These are phyloP conservation scores for Saccharomycopsis sp. DNA, from an alignment of 805 yeast species.

Conservation along the genomic window DNA sequence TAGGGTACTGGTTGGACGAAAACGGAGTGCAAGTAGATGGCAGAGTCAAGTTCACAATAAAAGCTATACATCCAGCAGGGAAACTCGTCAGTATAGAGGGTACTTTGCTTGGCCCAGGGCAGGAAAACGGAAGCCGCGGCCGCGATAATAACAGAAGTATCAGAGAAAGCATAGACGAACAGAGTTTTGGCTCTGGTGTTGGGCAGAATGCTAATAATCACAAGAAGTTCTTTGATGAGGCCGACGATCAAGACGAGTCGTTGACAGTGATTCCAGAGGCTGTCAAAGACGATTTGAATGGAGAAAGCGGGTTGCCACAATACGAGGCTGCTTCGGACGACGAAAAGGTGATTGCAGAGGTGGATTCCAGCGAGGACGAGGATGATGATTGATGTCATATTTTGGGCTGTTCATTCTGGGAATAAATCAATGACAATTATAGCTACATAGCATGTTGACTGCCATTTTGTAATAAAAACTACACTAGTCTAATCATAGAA, in stretches of 20 bases:
- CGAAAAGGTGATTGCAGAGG: slow-evolving; percentile 16
- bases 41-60: slow-evolving; percentile 68
- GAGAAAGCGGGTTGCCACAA: slow-evolving; percentile 11
- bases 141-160: background rate
- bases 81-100: slow-evolving; percentile 84
- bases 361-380: slow-evolving; percentile 16
- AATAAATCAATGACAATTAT: too few relatives aligned
- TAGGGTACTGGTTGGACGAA: slow-evolving; percentile 86
- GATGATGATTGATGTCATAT: slow-evolving; percentile 5
- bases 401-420: too few relatives aligned
- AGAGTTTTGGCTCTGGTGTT: too few relatives aligned
- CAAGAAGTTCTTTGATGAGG: slow-evolving; percentile 20
- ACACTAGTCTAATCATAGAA: too few relatives aligned
- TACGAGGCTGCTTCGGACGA: slow-evolving; percentile 6
- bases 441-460: too few relatives aligned
- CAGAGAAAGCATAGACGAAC: background rate
- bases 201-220: slow-evolving; percentile 5
- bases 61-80: slow-evolving; percentile 67
- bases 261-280: slow-evolving; percentile 19
- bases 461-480: too few relatives aligned
- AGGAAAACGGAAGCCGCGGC: slow-evolving; percentile 41
- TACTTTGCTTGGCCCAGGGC: slow-evolving; percentile 59
- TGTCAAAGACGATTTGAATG: slow-evolving; percentile 16
- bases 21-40: slow-evolving; percentile 74
- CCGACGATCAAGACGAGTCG: slow-evolving; percentile 9